A percentile compares a stretch with the other conserved stretches of the same genome.
Conservation (phyloP, 108 stramenopile species). For the Pseudonitzschia pungens region DNA sequence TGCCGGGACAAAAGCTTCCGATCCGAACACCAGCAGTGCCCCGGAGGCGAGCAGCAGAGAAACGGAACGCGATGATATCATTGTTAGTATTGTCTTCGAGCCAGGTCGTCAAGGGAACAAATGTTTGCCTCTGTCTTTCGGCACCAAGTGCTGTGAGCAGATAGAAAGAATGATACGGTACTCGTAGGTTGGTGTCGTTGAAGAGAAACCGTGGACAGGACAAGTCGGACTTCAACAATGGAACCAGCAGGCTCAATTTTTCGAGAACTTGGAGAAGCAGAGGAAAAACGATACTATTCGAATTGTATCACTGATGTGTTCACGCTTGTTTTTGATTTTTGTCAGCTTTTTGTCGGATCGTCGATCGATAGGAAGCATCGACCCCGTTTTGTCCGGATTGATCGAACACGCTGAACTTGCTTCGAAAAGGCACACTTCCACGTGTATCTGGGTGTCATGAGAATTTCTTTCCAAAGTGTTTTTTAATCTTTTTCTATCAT, state of each 20-base stretch:
- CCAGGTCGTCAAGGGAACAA: too few relatives aligned
- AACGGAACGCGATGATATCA: conserved; percentile 1
- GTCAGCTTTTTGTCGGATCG: background rate
- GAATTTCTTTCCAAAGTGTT: background rate
- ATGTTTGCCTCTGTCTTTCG: too few relatives aligned
- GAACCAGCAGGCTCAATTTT: too few relatives aligned
- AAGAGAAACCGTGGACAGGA: background rate
- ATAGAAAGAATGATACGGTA: background rate
- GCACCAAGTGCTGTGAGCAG: too few relatives aligned
- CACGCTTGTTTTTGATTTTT: background rate
- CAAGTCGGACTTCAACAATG: background rate
- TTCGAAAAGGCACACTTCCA: background rate
- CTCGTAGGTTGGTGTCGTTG: too few relatives aligned
- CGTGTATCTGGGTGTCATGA: background rate
- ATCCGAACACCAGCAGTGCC: conserved; percentile 8
- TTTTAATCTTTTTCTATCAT: background rate
- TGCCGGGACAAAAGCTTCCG: conserved; percentile 31
- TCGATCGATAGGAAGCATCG: background rate
- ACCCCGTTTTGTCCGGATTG: background rate
- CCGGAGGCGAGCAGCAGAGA: conserved; percentile 8
- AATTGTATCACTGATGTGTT: background rate
- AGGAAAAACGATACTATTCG: background rate
- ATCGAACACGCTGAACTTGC: background rate
- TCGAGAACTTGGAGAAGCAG: too few relatives aligned
- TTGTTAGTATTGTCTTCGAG: background rate